Conservation (phyloP, 2,329 filamentous ascomycete species). For the Albifimbria verrucaria region DNA sequence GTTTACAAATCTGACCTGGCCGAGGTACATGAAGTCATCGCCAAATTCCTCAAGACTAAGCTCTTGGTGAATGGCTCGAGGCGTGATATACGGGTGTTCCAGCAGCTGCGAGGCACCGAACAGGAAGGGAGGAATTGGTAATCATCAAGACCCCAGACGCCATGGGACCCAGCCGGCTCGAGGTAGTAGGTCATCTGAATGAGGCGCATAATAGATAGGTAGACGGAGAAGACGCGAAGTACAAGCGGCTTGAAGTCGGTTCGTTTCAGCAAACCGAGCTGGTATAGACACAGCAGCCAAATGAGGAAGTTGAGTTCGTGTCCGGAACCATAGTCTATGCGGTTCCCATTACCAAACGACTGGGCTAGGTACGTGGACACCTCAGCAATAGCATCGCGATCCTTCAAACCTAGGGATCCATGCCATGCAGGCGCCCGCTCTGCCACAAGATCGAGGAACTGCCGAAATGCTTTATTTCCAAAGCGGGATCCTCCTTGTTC, state of each 20-base stretch:
- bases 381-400: constrained; percentile 60
- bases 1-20: constrained; percentile 92
- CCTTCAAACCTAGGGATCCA: constrained; percentile 49
- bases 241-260: constrained; percentile 71
- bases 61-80: constrained; percentile 79
- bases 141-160: constrained; percentile 96
- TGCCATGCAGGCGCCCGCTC: constrained; percentile 62
- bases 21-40: constrained; percentile 82
- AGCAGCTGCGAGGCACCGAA: constrained; percentile 90
- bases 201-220: constrained; percentile 80
- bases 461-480: constrained; percentile 87
- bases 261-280: constrained; percentile 62
- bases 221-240: constrained; percentile 75
- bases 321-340: constrained; percentile 95
- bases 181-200: constrained; percentile 94
- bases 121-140: constrained; percentile 93
- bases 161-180: constrained; percentile 93
- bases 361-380: constrained; percentile 76
- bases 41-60: constrained; percentile 84
- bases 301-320: constrained; percentile 97
- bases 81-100: constrained; percentile 77
- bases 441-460: constrained; percentile 69
- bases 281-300: constrained; percentile 92
- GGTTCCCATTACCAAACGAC: constrained; percentile 78
- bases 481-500: constrained; percentile 89